Evolutionary conservation across 805 yeast genomes (phyloP).

Genomic region (Alloascoidea hylecoeti): DNA sequence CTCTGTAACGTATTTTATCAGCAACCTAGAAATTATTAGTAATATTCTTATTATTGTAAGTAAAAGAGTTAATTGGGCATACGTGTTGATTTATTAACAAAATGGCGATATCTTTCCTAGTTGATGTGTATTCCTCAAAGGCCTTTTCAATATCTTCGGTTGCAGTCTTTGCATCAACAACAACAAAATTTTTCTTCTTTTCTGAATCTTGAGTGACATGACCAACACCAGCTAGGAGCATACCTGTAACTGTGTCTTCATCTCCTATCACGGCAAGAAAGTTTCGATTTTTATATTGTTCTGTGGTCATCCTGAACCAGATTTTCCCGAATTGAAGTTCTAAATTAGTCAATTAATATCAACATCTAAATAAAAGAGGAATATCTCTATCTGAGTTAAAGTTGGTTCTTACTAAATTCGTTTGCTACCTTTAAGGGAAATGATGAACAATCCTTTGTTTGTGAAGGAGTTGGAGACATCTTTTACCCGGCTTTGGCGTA

Average conservation of each 20-base stretch:
- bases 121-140: constrained; percentile 59
- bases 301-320: constrained; percentile 14
- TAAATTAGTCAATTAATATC: too few relatives aligned
- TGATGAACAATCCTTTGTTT: too few relatives aligned
- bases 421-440: too few relatives aligned
- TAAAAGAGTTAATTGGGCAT: constrained; percentile 5
- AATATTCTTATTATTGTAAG: background rate
- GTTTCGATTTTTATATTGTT: constrained; percentile 49
- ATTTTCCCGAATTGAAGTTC: too few relatives aligned
- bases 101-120: constrained; percentile 84
- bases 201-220: constrained; percentile 48
- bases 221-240: constrained; percentile 90
- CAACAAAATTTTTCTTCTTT: constrained; percentile 63
- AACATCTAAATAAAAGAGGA: too few relatives aligned
- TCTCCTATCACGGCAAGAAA: constrained; percentile 92
- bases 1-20: constrained; percentile 68
- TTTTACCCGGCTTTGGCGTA: too few relatives aligned
- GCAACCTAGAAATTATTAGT: constrained; percentile 39
- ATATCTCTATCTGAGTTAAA: too few relatives aligned
- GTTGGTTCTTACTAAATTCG: too few relatives aligned
- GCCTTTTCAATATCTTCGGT: constrained; percentile 62
- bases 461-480: too few relatives aligned
- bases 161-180: constrained; percentile 68
- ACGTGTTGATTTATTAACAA: constrained; percentile 81
- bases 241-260: constrained; percentile 94